Evolutionary conservation across 2,329 filamentous ascomycete species (phyloP).

Genomic region (Amylocarpus encephaloides): DNA sequence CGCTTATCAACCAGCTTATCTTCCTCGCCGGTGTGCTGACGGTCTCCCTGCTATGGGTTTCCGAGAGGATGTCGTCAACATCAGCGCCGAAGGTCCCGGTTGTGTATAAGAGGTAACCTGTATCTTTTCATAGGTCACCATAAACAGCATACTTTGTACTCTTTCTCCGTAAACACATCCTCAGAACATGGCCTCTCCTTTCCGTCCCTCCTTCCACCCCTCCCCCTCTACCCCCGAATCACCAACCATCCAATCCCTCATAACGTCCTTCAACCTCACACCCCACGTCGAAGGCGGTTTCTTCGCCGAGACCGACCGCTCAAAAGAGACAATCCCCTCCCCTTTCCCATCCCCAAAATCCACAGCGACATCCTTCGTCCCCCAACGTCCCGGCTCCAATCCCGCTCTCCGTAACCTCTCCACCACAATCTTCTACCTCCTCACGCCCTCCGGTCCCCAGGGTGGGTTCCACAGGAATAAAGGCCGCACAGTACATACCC

Average conservation of each 20-base stretch:
- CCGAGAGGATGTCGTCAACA: not conserved
- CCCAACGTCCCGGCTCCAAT: conserved; percentile 34
- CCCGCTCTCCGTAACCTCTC: conserved; percentile 44
- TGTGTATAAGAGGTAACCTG: not conserved
- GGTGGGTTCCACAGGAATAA: conserved; percentile 60
- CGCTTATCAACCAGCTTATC: not conserved
- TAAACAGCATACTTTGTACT: not conserved
- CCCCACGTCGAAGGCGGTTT: conserved; percentile 60
- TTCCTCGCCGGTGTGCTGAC: not conserved
- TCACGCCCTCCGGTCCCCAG: conserved; percentile 48
- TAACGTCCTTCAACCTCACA: conserved; percentile 41
- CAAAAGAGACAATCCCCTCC: conserved; percentile 45
- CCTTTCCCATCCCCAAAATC: conserved; percentile 42
- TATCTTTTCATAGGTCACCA: not conserved
- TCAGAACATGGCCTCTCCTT: not conserved
- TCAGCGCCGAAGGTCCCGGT: no score
- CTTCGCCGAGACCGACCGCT: conserved; percentile 55
- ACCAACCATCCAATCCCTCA: conserved; percentile 32
- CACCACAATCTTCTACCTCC: conserved; percentile 59
- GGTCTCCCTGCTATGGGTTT: not conserved
- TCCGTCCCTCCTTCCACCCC: conserved; percentile 27
- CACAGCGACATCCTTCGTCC: conserved; percentile 32
- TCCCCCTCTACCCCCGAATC: conserved; percentile 28
- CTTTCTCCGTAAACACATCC: not conserved
- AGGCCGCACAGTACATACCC: conserved; percentile 56